These are phyloP conservation scores for Pseudocercospora macadamiae DNA, from an alignment of 2,329 filamentous ascomycete genomes.

Conservation along the genomic window DNA sequence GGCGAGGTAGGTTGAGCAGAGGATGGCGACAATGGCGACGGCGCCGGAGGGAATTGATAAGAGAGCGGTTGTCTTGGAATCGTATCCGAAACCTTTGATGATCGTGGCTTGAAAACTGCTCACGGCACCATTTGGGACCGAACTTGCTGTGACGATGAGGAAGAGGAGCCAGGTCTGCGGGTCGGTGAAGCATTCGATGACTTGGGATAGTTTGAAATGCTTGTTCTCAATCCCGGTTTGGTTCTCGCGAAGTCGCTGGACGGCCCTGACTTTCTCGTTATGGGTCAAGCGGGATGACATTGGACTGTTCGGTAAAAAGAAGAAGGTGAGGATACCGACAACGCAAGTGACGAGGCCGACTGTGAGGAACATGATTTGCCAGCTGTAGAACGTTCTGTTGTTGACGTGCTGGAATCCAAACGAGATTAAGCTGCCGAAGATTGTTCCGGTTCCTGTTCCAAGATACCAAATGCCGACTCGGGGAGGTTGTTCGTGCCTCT, in stretches of 20 bases:
- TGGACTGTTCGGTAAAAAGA: slow-evolving; percentile 38
- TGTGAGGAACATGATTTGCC: slow-evolving; percentile 56
- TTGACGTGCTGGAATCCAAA: slow-evolving; percentile 57
- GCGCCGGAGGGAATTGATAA: slow-evolving; percentile 62
- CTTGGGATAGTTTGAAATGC: slow-evolving; percentile 52
- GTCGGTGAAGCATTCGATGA: slow-evolving; percentile 50
- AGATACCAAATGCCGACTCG: slow-evolving; percentile 69
- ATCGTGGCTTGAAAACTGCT: slow-evolving; percentile 41
- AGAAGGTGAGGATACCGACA: slow-evolving; percentile 39
- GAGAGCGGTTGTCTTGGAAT: slow-evolving; percentile 34
- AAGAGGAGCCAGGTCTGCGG: slow-evolving; percentile 49
- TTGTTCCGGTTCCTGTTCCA: slow-evolving; percentile 62
- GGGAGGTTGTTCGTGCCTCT: slow-evolving; percentile 59
- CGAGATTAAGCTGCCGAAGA: slow-evolving; percentile 59
- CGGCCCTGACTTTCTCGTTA: slow-evolving; percentile 36
- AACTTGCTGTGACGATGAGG: slow-evolving; percentile 39
- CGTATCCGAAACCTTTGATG: slow-evolving; percentile 38
- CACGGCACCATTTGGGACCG: slow-evolving; percentile 48
- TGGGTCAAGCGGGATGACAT: slow-evolving; percentile 33
- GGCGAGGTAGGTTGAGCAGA: slow-evolving; percentile 32
- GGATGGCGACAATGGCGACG: slow-evolving; percentile 46
- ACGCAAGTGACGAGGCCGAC: slow-evolving; percentile 49
- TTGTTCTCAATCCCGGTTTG: slow-evolving; percentile 57
- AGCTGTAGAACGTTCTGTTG: slow-evolving; percentile 44
- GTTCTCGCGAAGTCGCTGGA: slow-evolving; percentile 50